These are phyloP conservation scores for Ophiobolus disseminans DNA, from an alignment of 2,329 filamentous ascomycete species.

Conservation along the genomic window DNA sequence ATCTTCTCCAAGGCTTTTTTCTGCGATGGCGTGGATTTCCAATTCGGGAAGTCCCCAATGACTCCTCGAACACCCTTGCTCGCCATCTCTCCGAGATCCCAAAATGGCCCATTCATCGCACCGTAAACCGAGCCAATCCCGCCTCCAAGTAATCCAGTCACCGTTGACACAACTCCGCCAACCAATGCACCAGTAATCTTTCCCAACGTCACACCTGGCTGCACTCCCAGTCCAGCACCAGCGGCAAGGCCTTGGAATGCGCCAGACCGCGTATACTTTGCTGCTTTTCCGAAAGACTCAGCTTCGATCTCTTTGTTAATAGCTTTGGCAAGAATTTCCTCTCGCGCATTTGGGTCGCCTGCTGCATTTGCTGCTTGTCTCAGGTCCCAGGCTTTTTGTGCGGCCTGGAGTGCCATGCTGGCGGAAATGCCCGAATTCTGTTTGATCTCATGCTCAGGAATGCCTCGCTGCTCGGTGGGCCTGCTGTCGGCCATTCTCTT, in stretches of 20 bases:
- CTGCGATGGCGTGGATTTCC: conserved; percentile 43
- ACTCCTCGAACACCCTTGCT: conserved; percentile 43
- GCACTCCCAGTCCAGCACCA: conserved; percentile 48
- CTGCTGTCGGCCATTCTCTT: conserved; percentile 18
- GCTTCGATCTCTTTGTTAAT: conserved; percentile 52
- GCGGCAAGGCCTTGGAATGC: conserved; percentile 51
- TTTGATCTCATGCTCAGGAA: conserved; percentile 48
- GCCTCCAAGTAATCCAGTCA: conserved; percentile 45
- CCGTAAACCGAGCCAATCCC: conserved; percentile 48
- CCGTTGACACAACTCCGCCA: conserved; percentile 40
- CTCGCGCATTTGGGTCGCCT: conserved; percentile 47
- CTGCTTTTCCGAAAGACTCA: conserved; percentile 51
- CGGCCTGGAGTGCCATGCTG: conserved; percentile 45
- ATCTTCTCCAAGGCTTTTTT: conserved; percentile 48
- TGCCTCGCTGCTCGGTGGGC: conserved; percentile 19
- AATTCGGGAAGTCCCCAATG: conserved; percentile 45
- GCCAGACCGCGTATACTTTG: conserved; percentile 49
- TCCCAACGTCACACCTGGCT: conserved; percentile 44
- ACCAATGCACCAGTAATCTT: conserved; percentile 47
- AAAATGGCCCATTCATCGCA: conserved; percentile 45
- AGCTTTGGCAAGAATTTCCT: conserved; percentile 49
- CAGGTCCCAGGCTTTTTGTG: conserved; percentile 49
- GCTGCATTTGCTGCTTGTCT: conserved; percentile 50
- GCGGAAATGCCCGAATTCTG: conserved; percentile 49
- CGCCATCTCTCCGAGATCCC: conserved; percentile 47